Base-by-base conservation (phyloP, 305 asterid genomes). In the Solanum aculeatissimum region DNA sequence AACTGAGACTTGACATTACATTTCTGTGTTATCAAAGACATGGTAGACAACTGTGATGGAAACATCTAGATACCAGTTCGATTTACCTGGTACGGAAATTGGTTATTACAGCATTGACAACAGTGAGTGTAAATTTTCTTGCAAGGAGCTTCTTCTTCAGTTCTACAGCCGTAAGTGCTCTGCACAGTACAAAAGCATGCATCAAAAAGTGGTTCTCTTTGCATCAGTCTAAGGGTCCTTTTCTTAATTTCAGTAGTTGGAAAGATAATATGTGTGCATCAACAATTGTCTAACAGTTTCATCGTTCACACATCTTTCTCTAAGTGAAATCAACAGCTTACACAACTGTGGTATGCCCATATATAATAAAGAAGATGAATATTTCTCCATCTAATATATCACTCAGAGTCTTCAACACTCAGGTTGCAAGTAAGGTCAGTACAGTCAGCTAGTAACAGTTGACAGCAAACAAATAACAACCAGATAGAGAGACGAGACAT, bases 91-190 rank as follows among this genome's bases (percentile, higher is more conserved):
- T 85, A 86, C 91, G 90, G 83, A 92, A 92, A 91, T 96, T 93
- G 7, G 88, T 78, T 86, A 96, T 86, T 69, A 96, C 97, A 51
- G 90, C 89, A 85, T 92, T 92, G 86, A 95, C 87, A 84, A 89
- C 82, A 69, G 85, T 92, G 83, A 85, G 86, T 2, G 94, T 90
- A 88, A 87, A 89, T 43, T 83, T 92, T 90, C 90, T 95, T 78
- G 90, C 92, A 66, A 84, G 88, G 57, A 95, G 93, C 86, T 95
- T 95, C 89, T 96, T 95, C 90, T 89, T 92, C 88, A 95, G 92
- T 91, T 93, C 98, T 86, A 84, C 57, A 54, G 96, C 93, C 25
- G 98, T 94, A 89, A 70, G 91, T 85, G 98, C 97, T 90, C 99
- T 95, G 93, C 85, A 89, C 25, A 51, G 83, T 80, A 80, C 65